Base-by-base conservation (phyloP, 257 asterid genomes). In the Capsicum rhomboideum region DNA sequence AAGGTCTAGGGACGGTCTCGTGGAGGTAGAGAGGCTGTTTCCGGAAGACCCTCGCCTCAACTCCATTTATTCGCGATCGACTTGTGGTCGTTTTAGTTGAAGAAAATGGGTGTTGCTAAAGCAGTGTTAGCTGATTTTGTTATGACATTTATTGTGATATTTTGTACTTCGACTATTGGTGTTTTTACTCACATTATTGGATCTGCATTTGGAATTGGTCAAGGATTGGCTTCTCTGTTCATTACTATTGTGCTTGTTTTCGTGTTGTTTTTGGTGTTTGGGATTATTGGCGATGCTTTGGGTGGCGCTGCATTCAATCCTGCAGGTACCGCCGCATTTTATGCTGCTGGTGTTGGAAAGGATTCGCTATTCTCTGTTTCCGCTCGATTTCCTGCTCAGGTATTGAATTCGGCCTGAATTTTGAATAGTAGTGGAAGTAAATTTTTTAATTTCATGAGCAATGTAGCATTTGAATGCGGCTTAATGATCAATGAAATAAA, bases 301-400 rank as follows among this genome's bases (percentile, higher is more conserved):
- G 97, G 98, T 71, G 97, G 99, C 10, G 99, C 99, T 54, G 86
- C 90, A 74, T 96, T 96, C 83, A 96, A 94, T 63, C 98, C 98
- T 71, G 92, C 97, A 28, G 98, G 89, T 79, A 92, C 96, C 34
- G 93, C 96, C 2, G 93, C 99, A 58, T 93, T 96, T 58, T 89
- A 91, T 37, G 97, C 97, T 56, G 98, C 92, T 40, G 98, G 98
- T 10, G 77, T 86, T 82, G 94, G 94, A 29, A 69, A 87, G 1
- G 87, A 88, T 71, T 90, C 97, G 42, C 92, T 94, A 13, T 21
- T 86, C 71, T 86, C 97, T 44, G 97, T 97, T 14, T 97, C 97
- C 78, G 67, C 93, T 75, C 94, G 97, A 26, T 91, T 93, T 80
- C 98, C 98, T 20, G 98, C 80, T 74, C 80, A 74, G 80, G 80